Evolutionary conservation across 1,284 basidiomycete genomes (phyloP), one percentile per base, ranked within the genome.

Genomic region (Sporisorium reilianum): DNA sequence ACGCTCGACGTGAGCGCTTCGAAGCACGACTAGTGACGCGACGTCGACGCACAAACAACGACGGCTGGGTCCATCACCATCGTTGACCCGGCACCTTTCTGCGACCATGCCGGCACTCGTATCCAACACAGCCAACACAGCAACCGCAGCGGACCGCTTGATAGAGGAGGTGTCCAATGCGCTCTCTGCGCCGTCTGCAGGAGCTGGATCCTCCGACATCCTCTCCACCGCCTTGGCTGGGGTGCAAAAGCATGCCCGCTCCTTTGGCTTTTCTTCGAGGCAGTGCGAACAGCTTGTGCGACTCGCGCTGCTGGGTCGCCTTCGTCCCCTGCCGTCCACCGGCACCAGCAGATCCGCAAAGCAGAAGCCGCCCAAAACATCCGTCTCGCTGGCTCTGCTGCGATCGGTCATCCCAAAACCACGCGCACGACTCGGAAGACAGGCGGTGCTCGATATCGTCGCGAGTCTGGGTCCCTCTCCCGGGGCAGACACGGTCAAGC

Each of bases 261-360:
- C 56, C 14, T 69, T 62, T 40, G 72, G 72, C 46, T 70, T 64
- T 51, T 59, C 66, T 7, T 60, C 66, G 4, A 55, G 56, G 41
- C 66, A 75, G 20, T 75, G 72, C 50, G 66, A 75, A 11, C 63
- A 60, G 34, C 66, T 75, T 4, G 32, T 75, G 12, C 49, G 63
- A 20, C 66, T 75, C 38, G 66, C 72, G 1, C 54, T 75, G 3
- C 59, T 62, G 14, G 72, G 72, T 10, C 61, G 62, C 1, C 62
- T 63, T 40, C 54, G 40, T 18, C 50, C 46, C 8, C n/a, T 49
- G 2, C 42, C 59, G 7, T 34, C 54, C 45, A 50, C 44, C 28
- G 53, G 54, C 23, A 52, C 53, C 14, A 59, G 58, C 48, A 59
- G 50, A 34, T 49, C 56, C 23, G 40, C 44, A 34, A 71, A 61